Evolutionary conservation across 2,329 filamentous ascomycete species (phyloP), one percentile per base, ranked within the genome.

Genomic region (Elsinoe arachidis): DNA sequence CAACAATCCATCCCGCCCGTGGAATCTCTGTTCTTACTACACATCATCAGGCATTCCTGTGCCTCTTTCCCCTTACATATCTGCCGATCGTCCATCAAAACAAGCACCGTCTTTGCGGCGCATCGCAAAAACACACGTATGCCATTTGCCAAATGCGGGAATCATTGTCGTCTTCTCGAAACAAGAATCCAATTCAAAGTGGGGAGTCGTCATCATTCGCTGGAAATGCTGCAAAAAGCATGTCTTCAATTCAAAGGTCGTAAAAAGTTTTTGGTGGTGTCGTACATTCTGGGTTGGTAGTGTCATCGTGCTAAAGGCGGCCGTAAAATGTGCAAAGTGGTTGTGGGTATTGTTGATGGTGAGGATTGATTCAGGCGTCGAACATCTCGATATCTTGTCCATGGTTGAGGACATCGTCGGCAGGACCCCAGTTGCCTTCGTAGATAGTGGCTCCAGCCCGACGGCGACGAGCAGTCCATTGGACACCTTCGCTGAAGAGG

Each of bases 361-460:
- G 30, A 12, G 49, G 3, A 14, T 15, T 35, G 34, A 11, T 54
- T 66, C 61, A 70, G 55, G 70, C 68, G 61, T 86, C 83, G 70
- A 83, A 80, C 80, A 85, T 85, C 69, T 85, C 82, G 46, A 80
- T 77, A 68, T 73, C 70, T 43, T 72, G 65, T 6, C 80, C 77
- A 63, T 78, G 76, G 21, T 73, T 74, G 56, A 84, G 74, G 17
- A 84, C 75, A 61, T 84, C 80, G 62, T 85, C 85, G 21, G 80
- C 80, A 33, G 92, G 92, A 3, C 93, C 93, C 87, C 91, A 99
- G 69, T 89, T 93, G 61, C 93, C 93, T 74, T 99, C 93, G 65
- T 88, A 99, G 55, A 99, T 85, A 0, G 90, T 96, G n/a, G 93
- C 93, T 44, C 90, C 88, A 10, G 90, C 88, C 57, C 87, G 84